Conservation (phyloP, 306 rosid species). For the Gleditsia sinensis region DNA sequence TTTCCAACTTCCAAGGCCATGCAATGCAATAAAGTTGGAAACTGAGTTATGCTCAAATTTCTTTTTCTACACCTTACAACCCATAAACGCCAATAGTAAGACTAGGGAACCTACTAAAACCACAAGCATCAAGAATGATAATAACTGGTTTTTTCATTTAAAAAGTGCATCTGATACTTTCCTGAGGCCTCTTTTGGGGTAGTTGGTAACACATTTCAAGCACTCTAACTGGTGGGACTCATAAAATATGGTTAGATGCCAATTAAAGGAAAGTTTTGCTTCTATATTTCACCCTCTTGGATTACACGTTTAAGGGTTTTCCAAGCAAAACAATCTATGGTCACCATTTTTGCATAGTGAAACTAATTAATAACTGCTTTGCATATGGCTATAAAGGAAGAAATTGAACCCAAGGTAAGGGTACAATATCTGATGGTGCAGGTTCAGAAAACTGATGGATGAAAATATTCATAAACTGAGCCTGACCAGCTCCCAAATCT, state of each 20-base stretch:
- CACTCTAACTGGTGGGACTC: neutral
- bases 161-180: neutral
- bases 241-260: neutral
- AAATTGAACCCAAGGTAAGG: neutral
- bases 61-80: conserved; percentile 19
- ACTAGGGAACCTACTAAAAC: neutral
- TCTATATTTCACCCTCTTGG: neutral
- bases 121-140: neutral
- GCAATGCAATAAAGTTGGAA: conserved; percentile 9
- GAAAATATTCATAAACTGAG: neutral
- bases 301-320: neutral
- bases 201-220: conserved; percentile 8
- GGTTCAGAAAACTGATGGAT: neutral
- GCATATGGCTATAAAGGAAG: neutral
- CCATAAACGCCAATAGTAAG: conserved; percentile 11
- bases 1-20: neutral
- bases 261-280: neutral
- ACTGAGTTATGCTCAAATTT: neutral
- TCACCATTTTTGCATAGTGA: neutral
- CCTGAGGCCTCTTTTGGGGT: neutral
- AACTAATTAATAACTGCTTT: neutral
- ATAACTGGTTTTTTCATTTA: conserved; percentile 13
- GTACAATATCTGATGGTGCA: neutral
- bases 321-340: neutral
- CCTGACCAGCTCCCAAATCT: neutral